Base-by-base conservation (phyloP, 352 stramenopile species). In the Pythium brachiatum region DNA sequence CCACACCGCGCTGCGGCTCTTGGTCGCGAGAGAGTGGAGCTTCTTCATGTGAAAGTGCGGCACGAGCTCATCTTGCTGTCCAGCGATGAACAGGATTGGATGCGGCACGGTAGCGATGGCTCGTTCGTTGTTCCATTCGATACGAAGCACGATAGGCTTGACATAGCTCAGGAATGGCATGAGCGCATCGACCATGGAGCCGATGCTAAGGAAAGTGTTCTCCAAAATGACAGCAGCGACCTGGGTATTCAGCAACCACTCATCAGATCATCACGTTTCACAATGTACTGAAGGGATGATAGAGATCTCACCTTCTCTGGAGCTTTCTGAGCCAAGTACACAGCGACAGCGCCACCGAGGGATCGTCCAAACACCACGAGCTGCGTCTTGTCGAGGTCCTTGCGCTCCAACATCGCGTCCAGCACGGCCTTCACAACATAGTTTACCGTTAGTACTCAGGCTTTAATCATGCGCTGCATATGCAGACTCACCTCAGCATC, bases 191-290 rank as follows among this genome's bases (percentile, higher is more conserved):
- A 98, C 92, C 92, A 98, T 98, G 1, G 83, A 70, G 1, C 83
- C 83, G 57, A 98, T 98, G 57, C 79, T 97, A 16, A 94, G 68
- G 67, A 98, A 98, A 13, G 95, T 98, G 69, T 98, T 98, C 68
- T 98, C 95, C 13, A 98, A 66, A 41, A 98, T 86, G 23, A 98
- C 68, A 26, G 85, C 95, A 18, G 88, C 88, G 31, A 98, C 64
- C 85, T 94, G 25, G 7, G 12, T 25, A 53, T n/a, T n/a, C n/a
- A 23, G 23, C 26, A 57, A 3, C 65, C 50, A 20, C 62, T 7
- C 8, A 34, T 20, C 13, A 53, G 5, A 39, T 27, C 2, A 13
- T 11, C 12, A 21, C 18, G 0, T 16, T n/a, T 12, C 34, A 18
- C 20, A 41, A 8, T n/a, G 9, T 36, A 29, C n/a, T n/a, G n/a